Percentiles rank a stretch among this genome's conserved stretches.
phyloP scores from a whole-genome alignment of 352 stramenopile genomes.

The Phytophthora hybrid region DNA sequence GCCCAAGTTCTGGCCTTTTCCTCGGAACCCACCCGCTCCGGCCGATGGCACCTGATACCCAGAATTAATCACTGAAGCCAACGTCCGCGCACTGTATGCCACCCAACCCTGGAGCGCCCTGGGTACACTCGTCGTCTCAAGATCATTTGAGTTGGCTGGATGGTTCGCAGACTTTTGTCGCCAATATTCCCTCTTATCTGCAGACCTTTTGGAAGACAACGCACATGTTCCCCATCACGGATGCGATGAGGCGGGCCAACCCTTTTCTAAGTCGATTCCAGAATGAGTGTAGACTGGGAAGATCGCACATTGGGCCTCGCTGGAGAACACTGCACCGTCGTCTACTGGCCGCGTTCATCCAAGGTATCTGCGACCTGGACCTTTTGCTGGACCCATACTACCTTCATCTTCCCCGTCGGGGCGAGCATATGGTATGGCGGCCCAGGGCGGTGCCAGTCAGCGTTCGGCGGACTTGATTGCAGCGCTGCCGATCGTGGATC shows the following conservation, averaged over 20 bases:
- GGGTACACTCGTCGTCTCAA: neutral
- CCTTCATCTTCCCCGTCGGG: neutral
- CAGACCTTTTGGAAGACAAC: neutral
- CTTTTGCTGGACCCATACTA: neutral
- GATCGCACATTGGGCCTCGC: neutral
- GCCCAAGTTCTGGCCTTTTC: neutral
- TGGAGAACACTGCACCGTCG: neutral
- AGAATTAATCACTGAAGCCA: neutral
- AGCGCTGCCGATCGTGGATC: too few species aligned
- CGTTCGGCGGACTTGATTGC: too few species aligned
- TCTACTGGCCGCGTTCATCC: neutral
- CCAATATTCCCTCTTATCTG: neutral
- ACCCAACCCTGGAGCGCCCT: neutral
- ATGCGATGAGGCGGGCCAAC: neutral
- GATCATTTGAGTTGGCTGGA: neutral
- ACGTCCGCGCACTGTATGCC: neutral
- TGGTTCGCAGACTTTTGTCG: neutral
- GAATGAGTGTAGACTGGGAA: neutral
- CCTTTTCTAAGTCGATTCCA: neutral
- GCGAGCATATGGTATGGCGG: too few species aligned
- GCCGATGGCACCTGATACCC: neutral
- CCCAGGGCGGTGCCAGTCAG: too few species aligned
- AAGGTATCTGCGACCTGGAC: neutral
- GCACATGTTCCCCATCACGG: neutral
- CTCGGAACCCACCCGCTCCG: neutral